Evolutionary conservation across 305 asterid species (phyloP), one percentile per base, ranked within the genome.

Genomic region (Fraxinus sp.): DNA sequence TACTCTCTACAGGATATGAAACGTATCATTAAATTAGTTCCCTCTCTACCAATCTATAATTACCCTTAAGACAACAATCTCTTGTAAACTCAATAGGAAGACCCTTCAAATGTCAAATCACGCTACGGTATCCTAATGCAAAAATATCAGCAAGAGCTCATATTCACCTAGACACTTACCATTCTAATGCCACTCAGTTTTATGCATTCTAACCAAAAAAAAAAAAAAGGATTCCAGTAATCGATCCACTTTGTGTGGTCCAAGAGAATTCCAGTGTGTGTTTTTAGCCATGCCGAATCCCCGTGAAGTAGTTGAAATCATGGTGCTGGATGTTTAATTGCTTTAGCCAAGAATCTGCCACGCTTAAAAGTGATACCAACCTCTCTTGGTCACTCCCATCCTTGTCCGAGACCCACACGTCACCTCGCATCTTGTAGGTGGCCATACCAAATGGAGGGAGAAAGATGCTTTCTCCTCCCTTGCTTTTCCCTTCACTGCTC

Each of bases 331-430:
- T 97, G 78, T 93, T 86, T 72, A 95, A 74, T 82, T 94, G 99
- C 96, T 92, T 95, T 81, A 95, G 93, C 99, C 99, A 95, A 0
- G 97, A 95, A 81, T 95, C 97, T 0, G 99, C 98, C 78, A 85
- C 97, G 70, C 99, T 92, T 81, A 84, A 80, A 4, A 95, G 93
- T 8, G 98, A 93, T 52, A 82, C 84, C 44, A 93, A 82, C 86
- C 89, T 90, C 88, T 91, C 97, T 39, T 86, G 92, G 91, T 94
- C 98, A 87, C 74, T 81, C 0, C 95, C 96, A 5, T 80, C 85
- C 86, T 81, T 86, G 90, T 91, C 94, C 1, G 95, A 91, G 14
- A 92, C 75, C 98, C 98, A 94, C 80, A 92, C 93, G 36, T 92
- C 93, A 1, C 99, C 99, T 85, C 91, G 99, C 99, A 95, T 93